Percentiles rank a stretch among this genome's conserved stretches.
phyloP scores from a whole-genome alignment of 225 moss, liverwort and hornwort genomes.

The Antitrichia curtipendula region DNA sequence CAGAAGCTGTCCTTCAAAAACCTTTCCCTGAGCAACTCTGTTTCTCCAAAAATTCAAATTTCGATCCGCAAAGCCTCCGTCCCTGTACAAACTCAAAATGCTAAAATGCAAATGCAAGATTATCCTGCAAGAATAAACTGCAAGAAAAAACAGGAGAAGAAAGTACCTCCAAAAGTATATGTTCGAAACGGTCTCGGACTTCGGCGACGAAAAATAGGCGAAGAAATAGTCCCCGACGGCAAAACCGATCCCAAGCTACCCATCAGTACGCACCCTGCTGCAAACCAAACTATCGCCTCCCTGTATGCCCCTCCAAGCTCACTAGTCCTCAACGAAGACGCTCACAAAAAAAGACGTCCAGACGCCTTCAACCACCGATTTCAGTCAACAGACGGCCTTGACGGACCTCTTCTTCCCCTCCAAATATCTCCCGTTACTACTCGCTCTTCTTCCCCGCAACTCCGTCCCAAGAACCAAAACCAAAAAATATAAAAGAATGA shows the following conservation, averaged over 20 bases:
- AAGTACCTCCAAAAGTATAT: constrained; percentile 22
- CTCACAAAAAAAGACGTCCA: neutral
- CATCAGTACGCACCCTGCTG: neutral
- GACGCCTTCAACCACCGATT: neutral
- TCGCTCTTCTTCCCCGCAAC: neutral
- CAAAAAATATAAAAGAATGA: neutral
- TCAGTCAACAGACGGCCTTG: neutral
- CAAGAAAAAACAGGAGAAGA: neutral
- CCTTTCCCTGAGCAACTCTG: neutral
- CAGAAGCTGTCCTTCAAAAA: neutral
- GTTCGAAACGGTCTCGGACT: constrained; percentile 17
- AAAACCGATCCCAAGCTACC: constrained; percentile 35
- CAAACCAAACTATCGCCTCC: neutral
- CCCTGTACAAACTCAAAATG: neutral
- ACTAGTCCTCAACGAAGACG: neutral
- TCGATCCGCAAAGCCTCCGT: neutral
- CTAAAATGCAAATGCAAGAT: neutral
- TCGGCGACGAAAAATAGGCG: constrained; percentile 27
- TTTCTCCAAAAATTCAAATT: neutral
- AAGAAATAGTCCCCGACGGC: constrained; percentile 3
- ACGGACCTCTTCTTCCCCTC: neutral
- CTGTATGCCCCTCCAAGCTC: neutral
- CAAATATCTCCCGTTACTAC: neutral
- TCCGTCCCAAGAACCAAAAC: neutral
- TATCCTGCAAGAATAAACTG: neutral